Evolutionary conservation across 129 eudicot species (phyloP).

Genomic region (Arctium lappa): DNA sequence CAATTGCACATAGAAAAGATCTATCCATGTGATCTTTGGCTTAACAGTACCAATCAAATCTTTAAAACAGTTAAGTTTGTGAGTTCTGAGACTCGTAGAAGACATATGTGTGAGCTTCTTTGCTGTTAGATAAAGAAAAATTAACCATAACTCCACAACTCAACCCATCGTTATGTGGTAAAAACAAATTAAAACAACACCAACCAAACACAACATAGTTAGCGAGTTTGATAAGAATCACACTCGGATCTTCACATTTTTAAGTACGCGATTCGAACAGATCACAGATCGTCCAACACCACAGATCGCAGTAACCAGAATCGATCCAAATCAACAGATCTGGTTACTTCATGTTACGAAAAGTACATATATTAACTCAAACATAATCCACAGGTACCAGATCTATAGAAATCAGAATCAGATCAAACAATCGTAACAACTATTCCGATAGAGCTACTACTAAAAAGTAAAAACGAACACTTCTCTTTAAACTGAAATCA

Average conservation of each 20-base stretch:
- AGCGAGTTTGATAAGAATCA: not conserved
- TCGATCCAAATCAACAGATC: slow-evolving; percentile 7
- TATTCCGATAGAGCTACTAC: not conserved
- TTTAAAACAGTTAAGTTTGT: not conserved
- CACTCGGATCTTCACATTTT: slow-evolving; percentile 14
- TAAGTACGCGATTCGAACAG: not conserved
- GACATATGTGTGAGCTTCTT: not conserved
- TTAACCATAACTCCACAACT: not conserved
- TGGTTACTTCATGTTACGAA: not conserved
- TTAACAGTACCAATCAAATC: not conserved
- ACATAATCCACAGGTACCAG: slow-evolving; percentile 10
- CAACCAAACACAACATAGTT: slow-evolving; percentile 7
- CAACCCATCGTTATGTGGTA: not conserved
- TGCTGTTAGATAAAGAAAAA: not conserved
- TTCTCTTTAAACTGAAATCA: not conserved
- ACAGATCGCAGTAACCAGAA: slow-evolving; percentile 24
- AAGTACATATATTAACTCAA: not conserved
- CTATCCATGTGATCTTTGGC: not conserved
- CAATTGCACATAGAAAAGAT: not conserved
- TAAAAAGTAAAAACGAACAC: not conserved
- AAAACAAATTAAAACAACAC: not conserved
- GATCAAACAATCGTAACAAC: slow-evolving; percentile 13
- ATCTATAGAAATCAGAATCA: slow-evolving; percentile 23
- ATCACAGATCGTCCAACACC: not conserved
- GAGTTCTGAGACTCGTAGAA: not conserved